Percentiles rank a stretch among this genome's conserved stretches.
Conservation (phyloP, 805 yeast genomes). For the Aciculoconidium aculeatum region DNA sequence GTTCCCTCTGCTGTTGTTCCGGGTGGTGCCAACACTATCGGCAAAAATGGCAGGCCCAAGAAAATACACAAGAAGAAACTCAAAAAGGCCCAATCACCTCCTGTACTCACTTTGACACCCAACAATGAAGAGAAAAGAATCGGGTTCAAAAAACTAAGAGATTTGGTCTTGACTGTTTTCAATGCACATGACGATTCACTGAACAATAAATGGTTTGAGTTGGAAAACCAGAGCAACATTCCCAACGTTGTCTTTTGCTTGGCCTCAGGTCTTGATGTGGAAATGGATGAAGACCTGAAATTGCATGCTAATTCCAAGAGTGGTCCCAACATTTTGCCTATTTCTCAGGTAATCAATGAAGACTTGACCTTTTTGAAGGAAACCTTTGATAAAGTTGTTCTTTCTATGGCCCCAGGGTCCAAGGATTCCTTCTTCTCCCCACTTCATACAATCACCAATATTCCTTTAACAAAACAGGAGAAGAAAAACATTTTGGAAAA, state of each 20-base stretch:
- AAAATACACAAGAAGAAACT: slow-evolving; percentile 23
- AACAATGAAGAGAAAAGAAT: slow-evolving; percentile 7
- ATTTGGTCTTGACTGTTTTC: slow-evolving; percentile 13
- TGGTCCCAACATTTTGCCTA: background rate
- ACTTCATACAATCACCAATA: slow-evolving; percentile 47
- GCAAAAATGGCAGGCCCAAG: slow-evolving; percentile 10
- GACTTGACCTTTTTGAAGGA: slow-evolving; percentile 28
- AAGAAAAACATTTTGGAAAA: slow-evolving; percentile 33
- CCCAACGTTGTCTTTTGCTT: slow-evolving; percentile 52
- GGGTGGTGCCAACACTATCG: slow-evolving; percentile 1
- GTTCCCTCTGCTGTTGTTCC: background rate
- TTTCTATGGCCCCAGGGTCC: slow-evolving; percentile 62
- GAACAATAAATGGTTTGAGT: slow-evolving; percentile 34
- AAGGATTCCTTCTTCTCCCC: slow-evolving; percentile 50
- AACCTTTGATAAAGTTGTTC: slow-evolving; percentile 40
- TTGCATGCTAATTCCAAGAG: too few relatives aligned
- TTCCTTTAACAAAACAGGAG: slow-evolving; percentile 55
- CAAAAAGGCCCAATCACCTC: slow-evolving; percentile 25
- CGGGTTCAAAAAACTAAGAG: slow-evolving; percentile 15
- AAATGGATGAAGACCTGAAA: background rate
- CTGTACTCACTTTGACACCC: slow-evolving; percentile 12
- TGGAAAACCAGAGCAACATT: slow-evolving; percentile 43
- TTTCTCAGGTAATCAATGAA: slow-evolving; percentile 6
- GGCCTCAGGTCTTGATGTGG: slow-evolving; percentile 53
- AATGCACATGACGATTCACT: slow-evolving; percentile 14